Conservation (phyloP, 2,329 filamentous ascomycete species). For the Talaromyces pinophilus region DNA sequence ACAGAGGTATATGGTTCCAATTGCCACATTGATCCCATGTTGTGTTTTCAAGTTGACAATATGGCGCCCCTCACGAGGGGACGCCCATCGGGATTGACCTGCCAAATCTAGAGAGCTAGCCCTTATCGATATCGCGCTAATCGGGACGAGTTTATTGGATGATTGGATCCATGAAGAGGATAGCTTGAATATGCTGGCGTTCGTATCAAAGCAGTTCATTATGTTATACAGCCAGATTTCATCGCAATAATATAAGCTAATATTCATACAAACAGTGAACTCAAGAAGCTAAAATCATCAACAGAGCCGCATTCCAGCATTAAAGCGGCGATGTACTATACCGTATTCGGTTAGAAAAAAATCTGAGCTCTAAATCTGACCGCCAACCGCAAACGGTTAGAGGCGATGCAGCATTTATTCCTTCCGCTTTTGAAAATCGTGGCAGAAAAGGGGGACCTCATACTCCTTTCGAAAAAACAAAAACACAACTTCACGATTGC, state of each 20-base stretch:
- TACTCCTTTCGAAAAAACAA: neutral
- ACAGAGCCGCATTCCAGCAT: neutral
- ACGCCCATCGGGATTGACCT: neutral
- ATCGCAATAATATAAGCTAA: neutral
- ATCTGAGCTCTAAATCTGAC: constrained; percentile 13
- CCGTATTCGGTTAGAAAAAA: neutral
- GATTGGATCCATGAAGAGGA: neutral
- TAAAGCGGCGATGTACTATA: neutral
- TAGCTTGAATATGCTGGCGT: neutral
- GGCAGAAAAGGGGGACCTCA: constrained; percentile 23
- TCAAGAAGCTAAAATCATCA: neutral
- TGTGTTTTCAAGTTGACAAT: neutral
- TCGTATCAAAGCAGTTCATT: neutral
- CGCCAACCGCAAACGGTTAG: constrained; percentile 22
- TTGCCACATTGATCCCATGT: neutral
- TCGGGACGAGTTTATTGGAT: neutral
- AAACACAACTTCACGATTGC: neutral
- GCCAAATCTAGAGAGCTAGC: neutral
- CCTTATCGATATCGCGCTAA: neutral
- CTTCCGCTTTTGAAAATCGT: constrained; percentile 20
- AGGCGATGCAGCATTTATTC: neutral
- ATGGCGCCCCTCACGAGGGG: neutral
- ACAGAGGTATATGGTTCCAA: neutral
- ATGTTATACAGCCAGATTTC: neutral
- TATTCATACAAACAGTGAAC: neutral